A percentile compares a stretch with the other conserved stretches of the same genome.
Evolutionary conservation across 2,329 filamentous ascomycete genomes (phyloP).

Genomic region (Cercospora brassicicola): DNA sequence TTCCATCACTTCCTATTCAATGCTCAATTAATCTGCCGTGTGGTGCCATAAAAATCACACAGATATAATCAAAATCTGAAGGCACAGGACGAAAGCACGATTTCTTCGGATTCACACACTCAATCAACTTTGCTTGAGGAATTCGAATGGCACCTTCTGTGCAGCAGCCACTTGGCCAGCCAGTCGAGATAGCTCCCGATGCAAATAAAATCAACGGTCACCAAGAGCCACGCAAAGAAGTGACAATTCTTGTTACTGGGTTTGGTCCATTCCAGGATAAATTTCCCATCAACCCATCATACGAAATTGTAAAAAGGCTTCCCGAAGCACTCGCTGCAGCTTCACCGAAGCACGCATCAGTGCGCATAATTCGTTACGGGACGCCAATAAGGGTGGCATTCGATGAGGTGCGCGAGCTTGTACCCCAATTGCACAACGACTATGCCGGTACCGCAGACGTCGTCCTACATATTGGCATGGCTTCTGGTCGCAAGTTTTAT

Average conservation of each 20-base stretch:
- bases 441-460: constrained; percentile 58
- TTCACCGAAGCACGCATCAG: constrained; percentile 42
- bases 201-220: neutral
- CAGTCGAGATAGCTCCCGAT: neutral
- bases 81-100: neutral
- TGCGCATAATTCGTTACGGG: constrained; percentile 66
- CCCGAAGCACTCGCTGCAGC: constrained; percentile 59
- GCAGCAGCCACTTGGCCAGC: constrained; percentile 12
- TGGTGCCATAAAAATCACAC: neutral
- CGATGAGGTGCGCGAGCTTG: constrained; percentile 60
- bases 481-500: constrained; percentile 64
- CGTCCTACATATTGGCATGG: constrained; percentile 78
- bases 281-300: constrained; percentile 72
- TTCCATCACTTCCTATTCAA: neutral
- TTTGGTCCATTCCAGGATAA: constrained; percentile 67
- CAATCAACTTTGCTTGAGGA: neutral
- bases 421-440: constrained; percentile 62
- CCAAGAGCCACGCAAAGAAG: constrained; percentile 12
- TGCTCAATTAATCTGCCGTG: neutral
- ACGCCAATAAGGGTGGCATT: constrained; percentile 71
- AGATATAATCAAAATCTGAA: neutral
- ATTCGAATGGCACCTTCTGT: constrained; percentile 19
- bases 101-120: neutral
- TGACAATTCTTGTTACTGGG: constrained; percentile 50
- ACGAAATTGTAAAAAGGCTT: constrained; percentile 71